These are phyloP conservation scores for Candida pseudoviswanathii DNA, from an alignment of 1,139 yeast species.

Conservation along the genomic window DNA sequence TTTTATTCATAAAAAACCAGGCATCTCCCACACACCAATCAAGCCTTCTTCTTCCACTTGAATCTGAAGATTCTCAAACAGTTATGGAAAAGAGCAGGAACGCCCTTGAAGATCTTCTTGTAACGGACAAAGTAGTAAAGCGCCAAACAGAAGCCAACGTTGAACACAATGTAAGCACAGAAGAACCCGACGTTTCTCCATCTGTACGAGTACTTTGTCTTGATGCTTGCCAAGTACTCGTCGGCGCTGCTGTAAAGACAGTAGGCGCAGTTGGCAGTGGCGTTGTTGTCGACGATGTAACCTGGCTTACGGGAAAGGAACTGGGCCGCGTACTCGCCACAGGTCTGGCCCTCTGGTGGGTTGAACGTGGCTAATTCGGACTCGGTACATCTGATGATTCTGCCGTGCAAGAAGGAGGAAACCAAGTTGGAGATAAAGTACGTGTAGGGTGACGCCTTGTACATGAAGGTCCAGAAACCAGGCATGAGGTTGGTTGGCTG, in stretches of 20 bases:
- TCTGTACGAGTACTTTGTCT: constrained; percentile 46
- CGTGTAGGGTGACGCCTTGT: constrained; percentile 69
- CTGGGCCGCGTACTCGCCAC: constrained; percentile 51
- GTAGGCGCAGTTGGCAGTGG: constrained; percentile 57
- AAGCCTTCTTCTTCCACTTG: no score
- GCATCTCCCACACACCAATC: no score
- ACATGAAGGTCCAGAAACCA: constrained; percentile 69
- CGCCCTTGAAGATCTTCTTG: constrained; percentile 14
- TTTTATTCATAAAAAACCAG: no score
- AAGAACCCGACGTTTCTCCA: constrained; percentile 72
- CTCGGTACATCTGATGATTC: constrained; percentile 53
- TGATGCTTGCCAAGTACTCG: constrained; percentile 48
- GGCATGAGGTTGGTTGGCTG: constrained; percentile 61
- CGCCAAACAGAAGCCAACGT: constrained; percentile 31
- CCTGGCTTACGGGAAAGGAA: constrained; percentile 41
- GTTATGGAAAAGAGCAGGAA: constrained; percentile 4
- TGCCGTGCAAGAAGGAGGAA: constrained; percentile 52
- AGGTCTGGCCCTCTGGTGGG: constrained; percentile 64
- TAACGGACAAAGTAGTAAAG: constrained; percentile 26
- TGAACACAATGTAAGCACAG: constrained; percentile 58
- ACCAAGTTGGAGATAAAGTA: constrained; percentile 65
- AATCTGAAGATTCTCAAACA: no score
- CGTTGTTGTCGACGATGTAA: constrained; percentile 53
- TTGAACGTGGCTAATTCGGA: constrained; percentile 53
- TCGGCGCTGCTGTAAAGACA: constrained; percentile 59